Evolutionary conservation across 2,329 filamentous ascomycete species (phyloP).

Genomic region (Trichophyton equinum): DNA sequence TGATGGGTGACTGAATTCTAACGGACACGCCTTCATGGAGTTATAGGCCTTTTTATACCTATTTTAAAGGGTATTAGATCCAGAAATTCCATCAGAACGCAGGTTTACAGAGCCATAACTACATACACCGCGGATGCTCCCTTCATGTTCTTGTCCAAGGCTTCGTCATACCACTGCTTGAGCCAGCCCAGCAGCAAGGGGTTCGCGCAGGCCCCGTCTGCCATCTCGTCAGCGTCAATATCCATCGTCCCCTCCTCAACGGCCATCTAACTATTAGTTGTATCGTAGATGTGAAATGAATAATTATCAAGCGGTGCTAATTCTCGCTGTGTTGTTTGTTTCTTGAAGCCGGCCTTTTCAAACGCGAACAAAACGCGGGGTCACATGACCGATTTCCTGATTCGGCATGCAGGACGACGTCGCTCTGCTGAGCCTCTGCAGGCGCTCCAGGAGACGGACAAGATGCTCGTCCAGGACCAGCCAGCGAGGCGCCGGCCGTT

Average conservation of each 20-base stretch:
- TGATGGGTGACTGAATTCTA: slow-evolving; percentile 58
- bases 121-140: slow-evolving; percentile 41
- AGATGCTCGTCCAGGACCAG: neutral
- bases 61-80: neutral
- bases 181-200: slow-evolving; percentile 61
- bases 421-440: neutral
- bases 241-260: no score
- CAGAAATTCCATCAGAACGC: neutral
- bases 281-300: no score
- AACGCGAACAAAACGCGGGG: slow-evolving; percentile 2
- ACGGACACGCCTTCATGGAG: slow-evolving; percentile 61
- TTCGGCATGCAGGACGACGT: neutral
- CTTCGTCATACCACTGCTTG: slow-evolving; percentile 62
- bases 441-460: neutral
- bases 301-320: no score
- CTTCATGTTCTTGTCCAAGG: slow-evolving; percentile 56
- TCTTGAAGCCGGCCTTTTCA: no score
- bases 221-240: slow-evolving; percentile 6
- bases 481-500: neutral
- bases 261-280: no score
- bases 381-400: neutral
- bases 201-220: slow-evolving; percentile 45
- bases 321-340: no score
- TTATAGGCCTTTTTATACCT: slow-evolving; percentile 66
- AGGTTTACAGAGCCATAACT: neutral